Evolutionary conservation across 352 stramenopile species (phyloP), one percentile per base, ranked within the genome.

Genomic region (Pythium dissimile): DNA sequence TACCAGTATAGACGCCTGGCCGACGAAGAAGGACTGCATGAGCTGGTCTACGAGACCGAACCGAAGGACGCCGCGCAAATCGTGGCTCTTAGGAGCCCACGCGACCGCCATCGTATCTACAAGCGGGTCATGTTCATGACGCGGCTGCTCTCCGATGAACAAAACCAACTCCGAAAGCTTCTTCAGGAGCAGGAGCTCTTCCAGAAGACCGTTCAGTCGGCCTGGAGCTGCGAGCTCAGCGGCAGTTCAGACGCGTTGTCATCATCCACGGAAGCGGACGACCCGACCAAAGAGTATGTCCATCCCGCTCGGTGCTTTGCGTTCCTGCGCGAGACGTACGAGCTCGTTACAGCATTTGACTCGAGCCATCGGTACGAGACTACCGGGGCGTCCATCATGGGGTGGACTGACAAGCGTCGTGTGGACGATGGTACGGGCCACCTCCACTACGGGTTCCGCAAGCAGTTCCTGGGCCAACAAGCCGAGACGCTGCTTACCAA

Each of bases 291-390:
- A 26, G 61, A 64, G 20, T 63, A 39, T 53, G 35, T 68, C 27
- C 41, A 59, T n/a, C 47, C 55, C 5, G 41, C 62, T 16, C 48
- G 50, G 13, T 64, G 62, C 44, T 69, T 87, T 51, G 73, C 70
- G n/a, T 66, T 84, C 43, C 60, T 89, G 18, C 76, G 71, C 15
- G 75, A 89, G 43, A 79, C 72, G 28, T 81, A 81, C 49, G 67
- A 80, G 34, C 62, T 71, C n/a, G 83, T 87, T 32, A 64, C 58
- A 20, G 56, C 30, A 2, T 69, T 64, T 42, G 54, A 69, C 13
- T 16, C 27, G 35, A 59, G 35, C 38, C 48, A 43, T 16, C 18
- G 51, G 21, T 61, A 41, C 46, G 50, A 59, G 28, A 52, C 54
- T 2, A 59, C 54, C 2, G 62, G 62, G 0, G 42, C 50, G 20